Evolutionary conservation across 1,284 basidiomycete genomes (phyloP), one percentile per base, ranked within the genome.

Genomic region (Meripilus lineatus): DNA sequence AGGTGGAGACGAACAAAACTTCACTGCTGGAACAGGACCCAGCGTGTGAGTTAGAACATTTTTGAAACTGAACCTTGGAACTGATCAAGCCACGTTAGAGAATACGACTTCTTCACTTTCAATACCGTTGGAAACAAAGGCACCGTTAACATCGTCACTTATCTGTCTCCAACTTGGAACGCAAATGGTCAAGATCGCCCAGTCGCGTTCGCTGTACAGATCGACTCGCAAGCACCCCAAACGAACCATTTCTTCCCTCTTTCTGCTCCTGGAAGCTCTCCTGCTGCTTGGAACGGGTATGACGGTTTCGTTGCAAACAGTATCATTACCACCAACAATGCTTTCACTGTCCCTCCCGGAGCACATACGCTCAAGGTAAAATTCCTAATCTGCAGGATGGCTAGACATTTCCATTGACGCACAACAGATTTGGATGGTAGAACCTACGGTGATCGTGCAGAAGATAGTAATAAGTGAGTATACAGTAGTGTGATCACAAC

Each of bases 81-180:
- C 26, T 6, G 5, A 8, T 38, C 10, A 8, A 20, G 7, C 15
- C 20, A 20, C n/a, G n/a, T n/a, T n/a, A 77, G 74, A 18, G 73
- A 77, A 60, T 85, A 84, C 58, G 79, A 83, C 58, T 84, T 85
- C 59, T 78, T 68, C 60, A 76, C 69, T 36, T 79, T 80, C 65
- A 71, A 76, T 58, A 67, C 64, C 10, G 52, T 57, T 15, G 62
- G 59, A 22, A 61, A 74, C 15, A 75, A 69, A 30, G 61, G 74
- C 18, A 75, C 69, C 32, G 57, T 69, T 24, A 61, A 61, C 17
- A 65, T 77, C 17, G 77, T 69, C 3, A 64, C 74, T 7, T 66
- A 69, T 40, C 66, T 82, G 13, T 75, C 80, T 0, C 80, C 82
- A 0, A 72, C 77, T 0, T 63, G 80, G 41, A 85, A 85, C 55